A percentile compares a stretch with the other conserved stretches of the same genome.
Conservation (phyloP, 179 eudicot species). For the Sideroxylon spinosum region DNA sequence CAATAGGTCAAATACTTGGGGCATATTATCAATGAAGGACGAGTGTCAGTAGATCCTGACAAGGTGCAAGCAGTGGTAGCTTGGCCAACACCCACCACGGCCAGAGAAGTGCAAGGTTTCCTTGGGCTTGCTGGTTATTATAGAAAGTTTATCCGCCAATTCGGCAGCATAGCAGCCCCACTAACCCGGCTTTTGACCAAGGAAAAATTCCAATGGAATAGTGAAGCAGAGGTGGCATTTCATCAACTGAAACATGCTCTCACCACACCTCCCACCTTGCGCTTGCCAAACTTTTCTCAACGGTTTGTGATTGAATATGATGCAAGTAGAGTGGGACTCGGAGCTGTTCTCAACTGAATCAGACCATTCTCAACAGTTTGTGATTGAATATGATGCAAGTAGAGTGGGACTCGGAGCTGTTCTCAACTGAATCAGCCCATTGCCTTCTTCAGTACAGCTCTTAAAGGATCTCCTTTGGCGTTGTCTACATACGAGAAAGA, state of each 20-base stretch:
- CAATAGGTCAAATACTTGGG: conserved; percentile 4
- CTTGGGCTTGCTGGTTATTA: conserved; percentile 5
- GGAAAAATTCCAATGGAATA: background rate
- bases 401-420: conserved; percentile 16
- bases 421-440: conserved; percentile 14
- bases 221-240: background rate
- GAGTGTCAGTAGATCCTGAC: background rate
- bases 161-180: conserved; percentile 6
- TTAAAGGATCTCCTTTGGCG: background rate
- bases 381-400: conserved; percentile 19
- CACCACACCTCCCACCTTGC: background rate
- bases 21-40: background rate
- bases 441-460: conserved; percentile 14
- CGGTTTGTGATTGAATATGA: conserved; percentile 17
- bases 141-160: conserved; percentile 5
- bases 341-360: conserved; percentile 15
- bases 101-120: background rate
- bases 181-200: background rate
- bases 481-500: conserved; percentile 21
- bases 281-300: conserved; percentile 7
- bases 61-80: background rate
- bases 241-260: background rate
- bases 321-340: conserved; percentile 15
- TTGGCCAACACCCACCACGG: background rate
- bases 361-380: background rate